Evolutionary conservation across 192 early-diverging fungal species (phyloP).

Genomic region (Mycoemilia scoparia): DNA sequence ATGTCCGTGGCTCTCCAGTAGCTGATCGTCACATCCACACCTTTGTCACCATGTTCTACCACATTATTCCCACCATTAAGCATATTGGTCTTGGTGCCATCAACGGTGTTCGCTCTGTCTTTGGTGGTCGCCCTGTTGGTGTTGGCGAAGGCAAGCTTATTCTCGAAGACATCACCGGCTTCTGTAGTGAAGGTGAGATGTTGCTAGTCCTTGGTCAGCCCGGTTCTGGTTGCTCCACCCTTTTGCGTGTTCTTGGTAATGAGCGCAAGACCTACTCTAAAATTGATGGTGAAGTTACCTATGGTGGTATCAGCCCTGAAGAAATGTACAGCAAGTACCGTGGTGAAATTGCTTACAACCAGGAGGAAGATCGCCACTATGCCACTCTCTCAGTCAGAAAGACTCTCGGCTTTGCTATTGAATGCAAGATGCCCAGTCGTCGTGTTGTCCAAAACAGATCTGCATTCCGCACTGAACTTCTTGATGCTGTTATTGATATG

Average conservation of each 20-base stretch:
- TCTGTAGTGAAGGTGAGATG: constrained; percentile 54
- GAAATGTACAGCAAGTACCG: constrained; percentile 42
- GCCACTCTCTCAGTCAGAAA: constrained; percentile 61
- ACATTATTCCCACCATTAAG: constrained; percentile 5
- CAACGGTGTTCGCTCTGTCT: neutral
- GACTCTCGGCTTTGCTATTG: constrained; percentile 58
- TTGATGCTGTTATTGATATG: constrained; percentile 34
- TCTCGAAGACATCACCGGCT: constrained; percentile 39
- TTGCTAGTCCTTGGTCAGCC: constrained; percentile 48
- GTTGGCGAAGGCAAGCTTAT: constrained; percentile 17
- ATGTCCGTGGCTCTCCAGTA: constrained; percentile 15
- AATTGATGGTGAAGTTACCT: constrained; percentile 38
- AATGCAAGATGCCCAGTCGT: constrained; percentile 51
- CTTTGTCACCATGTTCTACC: constrained; percentile 17
- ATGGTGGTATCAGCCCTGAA: constrained; percentile 43
- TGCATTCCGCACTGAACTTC: constrained; percentile 23
- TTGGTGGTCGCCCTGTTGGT: neutral
- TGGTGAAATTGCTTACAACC: constrained; percentile 59
- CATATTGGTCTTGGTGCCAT: neutral
- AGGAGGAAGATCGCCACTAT: constrained; percentile 67
- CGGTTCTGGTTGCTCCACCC: constrained; percentile 45
- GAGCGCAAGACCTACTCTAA: constrained; percentile 31
- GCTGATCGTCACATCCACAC: constrained; percentile 17
- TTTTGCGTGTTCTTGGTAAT: constrained; percentile 43
- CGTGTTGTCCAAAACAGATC: constrained; percentile 52